phyloP scores from a whole-genome alignment of 257 asterid species.

The Penstemon eatonii region DNA sequence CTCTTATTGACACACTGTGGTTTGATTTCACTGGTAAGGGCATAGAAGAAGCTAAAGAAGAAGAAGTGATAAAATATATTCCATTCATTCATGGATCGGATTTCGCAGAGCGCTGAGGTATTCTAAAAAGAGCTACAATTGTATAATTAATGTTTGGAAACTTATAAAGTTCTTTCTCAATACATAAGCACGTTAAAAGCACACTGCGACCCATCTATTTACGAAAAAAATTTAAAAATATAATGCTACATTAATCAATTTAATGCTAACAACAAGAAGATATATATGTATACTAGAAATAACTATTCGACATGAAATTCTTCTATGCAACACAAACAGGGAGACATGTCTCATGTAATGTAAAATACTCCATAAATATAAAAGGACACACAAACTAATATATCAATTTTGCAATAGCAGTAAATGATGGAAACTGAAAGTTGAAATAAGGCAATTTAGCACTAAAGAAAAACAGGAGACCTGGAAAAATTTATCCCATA shows the following conservation, averaged over 20 bases:
- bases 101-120: neutral
- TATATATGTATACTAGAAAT: too few relatives aligned
- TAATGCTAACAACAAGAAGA: slow-evolving; percentile 5
- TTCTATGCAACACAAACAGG: slow-evolving; percentile 9
- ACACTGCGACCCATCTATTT: slow-evolving; percentile 4
- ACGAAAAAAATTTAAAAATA: neutral
- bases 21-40: slow-evolving; percentile 12
- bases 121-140: too few relatives aligned
- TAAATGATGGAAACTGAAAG: neutral
- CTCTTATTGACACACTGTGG: neutral
- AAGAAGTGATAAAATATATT: neutral
- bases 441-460: neutral
- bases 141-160: too few relatives aligned
- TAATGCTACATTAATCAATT: slow-evolving; percentile 11
- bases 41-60: neutral
- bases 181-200: neutral
- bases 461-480: slow-evolving; percentile 34
- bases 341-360: slow-evolving; percentile 12
- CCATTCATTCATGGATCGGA: neutral
- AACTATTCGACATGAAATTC: slow-evolving; percentile 11
- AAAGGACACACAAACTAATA: slow-evolving; percentile 1
- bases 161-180: neutral
- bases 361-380: slow-evolving; percentile 8
- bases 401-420: slow-evolving; percentile 11
- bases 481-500: slow-evolving; percentile 97